Conservation (phyloP, 1,284 basidiomycete species). For the Meripilus lineatus region DNA sequence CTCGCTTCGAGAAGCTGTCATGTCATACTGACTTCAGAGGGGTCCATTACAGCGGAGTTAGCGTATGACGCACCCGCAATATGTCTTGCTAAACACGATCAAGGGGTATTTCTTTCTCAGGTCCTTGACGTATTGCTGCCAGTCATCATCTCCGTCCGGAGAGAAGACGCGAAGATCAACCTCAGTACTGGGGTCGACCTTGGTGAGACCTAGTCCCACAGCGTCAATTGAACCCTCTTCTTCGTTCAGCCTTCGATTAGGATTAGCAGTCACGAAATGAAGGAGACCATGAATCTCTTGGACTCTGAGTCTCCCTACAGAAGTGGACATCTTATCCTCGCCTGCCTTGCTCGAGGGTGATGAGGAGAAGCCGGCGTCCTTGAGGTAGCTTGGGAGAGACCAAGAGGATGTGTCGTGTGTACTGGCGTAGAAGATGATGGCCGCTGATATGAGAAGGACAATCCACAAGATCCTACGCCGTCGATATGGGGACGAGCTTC, state of each 20-base stretch:
- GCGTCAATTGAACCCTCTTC: slow-evolving; percentile 29
- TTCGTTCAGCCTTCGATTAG: slow-evolving; percentile 38
- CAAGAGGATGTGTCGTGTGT: slow-evolving; percentile 18
- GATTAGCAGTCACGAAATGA: slow-evolving; percentile 50
- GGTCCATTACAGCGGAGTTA: neutral
- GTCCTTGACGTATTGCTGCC: slow-evolving; percentile 40
- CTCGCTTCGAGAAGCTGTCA: slow-evolving; percentile 57
- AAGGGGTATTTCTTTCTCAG: slow-evolving; percentile 56
- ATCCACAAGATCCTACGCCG: slow-evolving; percentile 40
- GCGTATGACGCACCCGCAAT: slow-evolving; percentile 53
- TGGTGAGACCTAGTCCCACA: slow-evolving; percentile 20
- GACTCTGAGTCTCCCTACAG: slow-evolving; percentile 17
- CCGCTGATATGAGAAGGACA: slow-evolving; percentile 23
- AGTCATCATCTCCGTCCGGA: slow-evolving; percentile 36
- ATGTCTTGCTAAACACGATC: slow-evolving; percentile 81
- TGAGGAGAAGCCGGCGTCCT: slow-evolving; percentile 22
- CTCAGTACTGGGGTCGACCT: slow-evolving; percentile 36
- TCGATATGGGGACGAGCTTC: slow-evolving; percentile 32
- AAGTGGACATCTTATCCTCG: slow-evolving; percentile 9
- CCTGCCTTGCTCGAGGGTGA: slow-evolving; percentile 22
- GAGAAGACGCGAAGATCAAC: slow-evolving; percentile 51
- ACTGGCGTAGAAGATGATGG: slow-evolving; percentile 26
- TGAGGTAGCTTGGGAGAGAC: slow-evolving; percentile 33
- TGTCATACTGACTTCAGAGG: neutral
- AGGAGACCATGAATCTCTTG: slow-evolving; percentile 63